Evolutionary conservation across 495 filamentous ascomycete genomes (phyloP).

Genomic region (Lepidopterella palustris): DNA sequence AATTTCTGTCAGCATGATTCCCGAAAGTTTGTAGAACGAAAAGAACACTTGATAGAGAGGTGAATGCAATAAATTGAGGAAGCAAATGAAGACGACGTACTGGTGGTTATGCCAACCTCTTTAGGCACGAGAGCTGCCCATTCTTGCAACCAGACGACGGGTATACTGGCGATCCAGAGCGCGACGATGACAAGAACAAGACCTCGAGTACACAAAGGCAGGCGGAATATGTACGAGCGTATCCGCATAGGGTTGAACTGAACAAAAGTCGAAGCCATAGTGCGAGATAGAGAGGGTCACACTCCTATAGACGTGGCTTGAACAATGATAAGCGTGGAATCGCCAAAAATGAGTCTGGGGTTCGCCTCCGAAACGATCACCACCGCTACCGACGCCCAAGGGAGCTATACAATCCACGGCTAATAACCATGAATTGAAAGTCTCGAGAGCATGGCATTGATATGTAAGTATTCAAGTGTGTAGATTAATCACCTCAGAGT

Average conservation of each 20-base stretch:
- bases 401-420: background rate
- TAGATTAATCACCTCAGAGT: background rate
- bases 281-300: background rate
- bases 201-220: conserved; percentile 84
- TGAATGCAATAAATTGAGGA: background rate
- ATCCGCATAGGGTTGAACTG: conserved; percentile 36
- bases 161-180: conserved; percentile 59
- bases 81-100: conserved; percentile 48
- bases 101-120: conserved; percentile 61
- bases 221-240: conserved; percentile 64
- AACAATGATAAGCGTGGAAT: background rate
- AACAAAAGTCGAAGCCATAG: conserved; percentile 28
- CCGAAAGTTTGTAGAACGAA: conserved; percentile 37
- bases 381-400: background rate
- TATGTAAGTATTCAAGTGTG: conserved; percentile 15
- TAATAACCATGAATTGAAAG: background rate
- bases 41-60: no score
- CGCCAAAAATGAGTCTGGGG: conserved; percentile 2
- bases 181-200: conserved; percentile 59
- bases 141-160: conserved; percentile 55
- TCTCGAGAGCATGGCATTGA: conserved; percentile 19
- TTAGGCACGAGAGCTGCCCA: conserved; percentile 77
- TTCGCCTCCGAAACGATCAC: background rate
- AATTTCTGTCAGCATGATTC: conserved; percentile 54
- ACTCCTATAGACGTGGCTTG: background rate